Evolutionary conservation across 1,284 basidiomycete genomes (phyloP), one percentile per base, ranked within the genome.

Genomic region (Anthracocystis panici-leucophaei): DNA sequence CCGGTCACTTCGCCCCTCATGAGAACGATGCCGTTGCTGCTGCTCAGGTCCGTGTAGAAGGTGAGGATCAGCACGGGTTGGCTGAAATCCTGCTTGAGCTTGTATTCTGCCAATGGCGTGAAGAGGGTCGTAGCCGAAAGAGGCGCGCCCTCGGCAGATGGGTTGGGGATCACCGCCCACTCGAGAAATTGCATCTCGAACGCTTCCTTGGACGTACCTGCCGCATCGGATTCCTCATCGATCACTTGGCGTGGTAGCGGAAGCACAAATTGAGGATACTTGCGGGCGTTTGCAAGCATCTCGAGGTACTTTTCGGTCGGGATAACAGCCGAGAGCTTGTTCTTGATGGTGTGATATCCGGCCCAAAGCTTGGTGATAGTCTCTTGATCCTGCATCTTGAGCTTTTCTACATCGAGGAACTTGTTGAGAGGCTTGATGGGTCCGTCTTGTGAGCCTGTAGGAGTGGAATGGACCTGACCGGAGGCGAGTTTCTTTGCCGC

Each of bases 61-160:
- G 96, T 97, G 51, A 98, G 84, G 38, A 93, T 92, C 27, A 99
- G 88, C 81, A 93, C 92, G 0, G 96, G 95, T 40, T 94, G 95
- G 3, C 96, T 93, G 86, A 92, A 98, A 49, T 92, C 89, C 70
- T 90, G 89, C 33, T 92, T 91, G 63, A 91, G 87, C 86, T 98
- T 97, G 89, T 94, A 99, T 87, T 98, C 96, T 77, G 93, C 92
- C 54, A 98, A 88, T 5, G 96, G 93, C 0, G 96, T 96, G 87
- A 97, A 97, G 56, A 99, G 89, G 0, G 94, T 82, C 11, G 73
- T 69, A 1, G 76, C 74, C 2, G 69, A 50, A 9, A 74, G 72
- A n/a, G 65, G 68, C 21, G 59, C 51, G 14, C 54, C 54, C 20
- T 48, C 38, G 10, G 38, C 48, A 33, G 62, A 44, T 9, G 65